phyloP scores from a whole-genome alignment of 2,329 filamentous ascomycete genomes.

The Penicillium sp. region DNA sequence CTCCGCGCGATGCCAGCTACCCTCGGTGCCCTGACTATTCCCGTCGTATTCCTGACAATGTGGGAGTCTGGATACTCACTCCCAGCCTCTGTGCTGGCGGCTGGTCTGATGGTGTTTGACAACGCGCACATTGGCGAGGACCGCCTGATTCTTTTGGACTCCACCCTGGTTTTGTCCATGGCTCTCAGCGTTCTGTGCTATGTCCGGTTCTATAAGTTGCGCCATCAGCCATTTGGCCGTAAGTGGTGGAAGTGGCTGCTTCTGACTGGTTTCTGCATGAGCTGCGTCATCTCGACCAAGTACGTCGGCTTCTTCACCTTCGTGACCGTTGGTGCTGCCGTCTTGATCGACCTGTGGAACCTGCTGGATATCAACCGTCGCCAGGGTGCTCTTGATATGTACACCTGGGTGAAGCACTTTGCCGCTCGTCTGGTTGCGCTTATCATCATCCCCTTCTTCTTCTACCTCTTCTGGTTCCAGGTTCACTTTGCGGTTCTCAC shows the following conservation, averaged over 20 bases:
- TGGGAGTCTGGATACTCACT: constrained; percentile 99
- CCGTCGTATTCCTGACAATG: constrained; percentile 97
- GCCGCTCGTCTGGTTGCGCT: constrained; percentile 82
- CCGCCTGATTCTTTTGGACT: constrained; percentile 90
- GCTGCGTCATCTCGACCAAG: constrained; percentile 98
- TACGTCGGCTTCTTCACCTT: constrained; percentile 98
- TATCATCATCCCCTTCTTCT: constrained; percentile 90
- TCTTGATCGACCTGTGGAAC: constrained; percentile 93
- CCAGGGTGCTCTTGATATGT: constrained; percentile 78
- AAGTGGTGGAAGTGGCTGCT: constrained; percentile 99
- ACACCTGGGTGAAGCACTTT: constrained; percentile 88
- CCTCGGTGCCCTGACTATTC: constrained; percentile 88
- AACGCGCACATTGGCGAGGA: constrained; percentile 98
- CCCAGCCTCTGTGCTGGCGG: constrained; percentile 85
- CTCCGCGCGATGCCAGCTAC: constrained; percentile 92
- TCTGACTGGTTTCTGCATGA: constrained; percentile 89
- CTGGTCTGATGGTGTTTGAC: constrained; percentile 88
- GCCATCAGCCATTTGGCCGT: constrained; percentile 84
- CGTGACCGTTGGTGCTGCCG: constrained; percentile 92
- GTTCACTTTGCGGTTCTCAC: constrained; percentile 92
- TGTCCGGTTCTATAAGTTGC: constrained; percentile 95
- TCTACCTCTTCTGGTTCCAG: constrained; percentile 99
- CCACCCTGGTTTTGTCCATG: constrained; percentile 94
- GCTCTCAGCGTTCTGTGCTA: constrained; percentile 92
- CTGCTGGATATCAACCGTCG: constrained; percentile 86